Conservation (phyloP, 257 asterid species). For the Penstemon eatonii region DNA sequence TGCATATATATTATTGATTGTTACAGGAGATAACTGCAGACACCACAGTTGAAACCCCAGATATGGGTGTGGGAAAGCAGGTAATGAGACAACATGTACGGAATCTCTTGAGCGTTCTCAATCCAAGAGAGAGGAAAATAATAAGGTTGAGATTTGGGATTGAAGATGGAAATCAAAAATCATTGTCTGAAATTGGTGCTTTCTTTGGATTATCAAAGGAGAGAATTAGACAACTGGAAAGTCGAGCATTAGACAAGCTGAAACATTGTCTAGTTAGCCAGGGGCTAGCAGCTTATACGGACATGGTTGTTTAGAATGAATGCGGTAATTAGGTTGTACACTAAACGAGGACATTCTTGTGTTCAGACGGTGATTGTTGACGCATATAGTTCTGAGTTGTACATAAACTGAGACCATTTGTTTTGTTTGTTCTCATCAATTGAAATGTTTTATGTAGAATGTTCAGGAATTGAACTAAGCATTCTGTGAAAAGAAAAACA, state of each 20-base stretch:
- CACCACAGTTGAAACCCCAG: constrained; percentile 62
- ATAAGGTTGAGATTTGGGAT: constrained; percentile 71
- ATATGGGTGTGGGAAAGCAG: constrained; percentile 53
- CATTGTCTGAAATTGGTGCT: constrained; percentile 82
- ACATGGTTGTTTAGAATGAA: constrained; percentile 48
- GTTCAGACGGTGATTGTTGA: neutral
- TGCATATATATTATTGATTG: neutral
- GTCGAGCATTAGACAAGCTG: constrained; percentile 75
- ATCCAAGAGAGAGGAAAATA: constrained; percentile 76
- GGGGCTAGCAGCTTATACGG: constrained; percentile 65
- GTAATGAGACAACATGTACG: constrained; percentile 79
- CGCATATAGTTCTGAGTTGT: constrained; percentile 24
- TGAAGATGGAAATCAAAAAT: constrained; percentile 50
- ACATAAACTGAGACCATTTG: constrained; percentile 29
- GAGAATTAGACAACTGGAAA: constrained; percentile 86
- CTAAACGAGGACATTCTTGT: neutral
- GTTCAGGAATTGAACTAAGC: neutral
- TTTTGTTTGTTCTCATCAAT: neutral
- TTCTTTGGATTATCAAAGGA: constrained; percentile 77
- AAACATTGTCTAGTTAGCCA: constrained; percentile 66
- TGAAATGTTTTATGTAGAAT: neutral
- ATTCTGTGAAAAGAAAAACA: neutral
- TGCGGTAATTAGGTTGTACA: constrained; percentile 10
- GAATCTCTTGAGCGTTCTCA: constrained; percentile 60
- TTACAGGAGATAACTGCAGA: constrained; percentile 87